Percentiles rank a stretch among this genome's conserved stretches.
phyloP scores from a whole-genome alignment of 2,329 filamentous ascomycete genomes.

The Pezicula rhizophila region DNA sequence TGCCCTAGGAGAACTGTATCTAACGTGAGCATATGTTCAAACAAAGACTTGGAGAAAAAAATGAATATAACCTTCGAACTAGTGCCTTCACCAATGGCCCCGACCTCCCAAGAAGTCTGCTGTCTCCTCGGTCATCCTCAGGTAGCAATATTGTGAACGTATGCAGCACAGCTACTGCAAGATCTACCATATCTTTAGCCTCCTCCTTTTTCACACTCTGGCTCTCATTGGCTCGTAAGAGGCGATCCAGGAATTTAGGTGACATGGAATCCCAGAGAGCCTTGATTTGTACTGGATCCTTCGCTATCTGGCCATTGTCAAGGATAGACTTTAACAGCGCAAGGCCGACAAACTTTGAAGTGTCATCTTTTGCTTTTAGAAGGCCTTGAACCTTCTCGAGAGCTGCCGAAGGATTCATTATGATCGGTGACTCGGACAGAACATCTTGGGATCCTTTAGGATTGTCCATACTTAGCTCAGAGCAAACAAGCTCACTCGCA shows the following conservation, averaged over 20 bases:
- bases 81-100: constrained; percentile 47
- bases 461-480: too few species aligned
- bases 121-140: constrained; percentile 35
- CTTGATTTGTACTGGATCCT: constrained; percentile 39
- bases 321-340: constrained; percentile 61
- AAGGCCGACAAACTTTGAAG: constrained; percentile 61
- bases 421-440: neutral
- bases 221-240: constrained; percentile 48
- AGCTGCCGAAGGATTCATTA: constrained; percentile 13
- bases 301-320: constrained; percentile 49
- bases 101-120: constrained; percentile 46
- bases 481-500: too few species aligned
- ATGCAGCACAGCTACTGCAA: constrained; percentile 57
- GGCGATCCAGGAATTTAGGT: constrained; percentile 56
- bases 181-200: constrained; percentile 53
- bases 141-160: constrained; percentile 55
- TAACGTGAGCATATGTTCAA: constrained; percentile 7
- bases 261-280: constrained; percentile 55
- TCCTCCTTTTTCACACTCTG: constrained; percentile 33
- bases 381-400: constrained; percentile 48
- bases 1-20: constrained; percentile 44
- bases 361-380: constrained; percentile 57
- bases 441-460: too few species aligned
- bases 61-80: constrained; percentile 41
- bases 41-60: neutral